Percentiles rank a stretch among this genome's conserved stretches.
phyloP scores from a whole-genome alignment of 257 asterid species.

The Nicotiana undulata region DNA sequence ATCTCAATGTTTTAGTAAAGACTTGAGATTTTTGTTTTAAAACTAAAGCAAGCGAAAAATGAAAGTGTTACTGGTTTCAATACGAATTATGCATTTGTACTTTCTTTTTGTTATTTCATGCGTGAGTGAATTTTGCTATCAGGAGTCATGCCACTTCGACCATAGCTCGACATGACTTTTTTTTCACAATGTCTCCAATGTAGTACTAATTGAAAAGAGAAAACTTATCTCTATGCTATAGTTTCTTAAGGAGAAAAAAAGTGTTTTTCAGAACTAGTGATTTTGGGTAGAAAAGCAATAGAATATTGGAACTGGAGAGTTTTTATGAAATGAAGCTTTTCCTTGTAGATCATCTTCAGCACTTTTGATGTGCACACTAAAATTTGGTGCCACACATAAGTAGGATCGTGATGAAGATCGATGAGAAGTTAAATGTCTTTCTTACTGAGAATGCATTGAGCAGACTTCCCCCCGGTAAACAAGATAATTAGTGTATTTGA shows the following conservation, averaged over 20 bases:
- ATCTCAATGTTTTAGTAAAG: not conserved
- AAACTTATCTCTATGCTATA: not conserved
- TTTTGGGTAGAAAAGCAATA: not conserved
- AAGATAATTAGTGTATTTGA: constrained; percentile 64
- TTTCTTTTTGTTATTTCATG: not conserved
- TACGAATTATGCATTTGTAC: not conserved
- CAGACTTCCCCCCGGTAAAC: constrained; percentile 41
- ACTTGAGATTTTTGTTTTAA: not conserved
- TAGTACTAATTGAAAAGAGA: not conserved
- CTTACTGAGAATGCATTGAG: constrained; percentile 76
- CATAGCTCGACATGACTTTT: not conserved
- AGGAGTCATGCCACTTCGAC: not conserved
- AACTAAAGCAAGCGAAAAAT: not conserved
- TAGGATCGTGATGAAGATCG: constrained; percentile 42
- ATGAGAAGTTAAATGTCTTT: constrained; percentile 70
- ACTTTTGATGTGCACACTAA: not conserved
- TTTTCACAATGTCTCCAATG: not conserved
- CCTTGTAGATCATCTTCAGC: not conserved
- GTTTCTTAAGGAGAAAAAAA: not conserved
- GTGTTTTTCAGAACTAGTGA: not conserved
- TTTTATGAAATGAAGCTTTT: not conserved
- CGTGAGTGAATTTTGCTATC: not conserved
- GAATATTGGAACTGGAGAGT: not conserved
- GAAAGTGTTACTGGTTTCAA: too few relatives aligned
- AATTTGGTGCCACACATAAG: constrained; percentile 31